A percentile compares a stretch with the other conserved stretches of the same genome.
Evolutionary conservation across 352 stramenopile genomes (phyloP).

Genomic region (Globisporangium rhizosaccharum): DNA sequence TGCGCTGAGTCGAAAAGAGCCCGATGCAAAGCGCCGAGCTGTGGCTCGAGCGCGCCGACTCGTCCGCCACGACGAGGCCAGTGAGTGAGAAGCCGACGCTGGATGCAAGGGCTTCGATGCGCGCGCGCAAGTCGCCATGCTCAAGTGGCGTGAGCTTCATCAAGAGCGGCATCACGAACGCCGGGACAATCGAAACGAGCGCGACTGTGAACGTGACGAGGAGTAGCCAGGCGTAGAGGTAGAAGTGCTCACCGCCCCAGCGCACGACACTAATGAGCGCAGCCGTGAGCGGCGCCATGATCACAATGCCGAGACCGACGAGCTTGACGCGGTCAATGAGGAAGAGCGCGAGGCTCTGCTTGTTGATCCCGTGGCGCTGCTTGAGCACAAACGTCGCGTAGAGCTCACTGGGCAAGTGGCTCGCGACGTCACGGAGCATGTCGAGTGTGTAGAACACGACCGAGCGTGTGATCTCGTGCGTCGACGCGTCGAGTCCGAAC

Average conservation of each 20-base stretch:
- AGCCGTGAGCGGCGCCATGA: constrained; percentile 58
- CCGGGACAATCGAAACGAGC: constrained; percentile 95
- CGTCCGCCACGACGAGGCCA: constrained; percentile 97
- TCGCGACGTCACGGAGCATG: constrained; percentile 48
- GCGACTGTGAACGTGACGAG: constrained; percentile 91
- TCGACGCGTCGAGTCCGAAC: constrained; percentile 45
- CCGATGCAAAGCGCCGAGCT: constrained; percentile 88
- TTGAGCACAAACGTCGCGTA: constrained; percentile 97
- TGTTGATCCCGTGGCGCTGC: constrained; percentile 97
- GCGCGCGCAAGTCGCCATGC: constrained; percentile 83
- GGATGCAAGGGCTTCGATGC: constrained; percentile 91
- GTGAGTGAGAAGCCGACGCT: constrained; percentile 93
- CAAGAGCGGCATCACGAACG: constrained; percentile 97
- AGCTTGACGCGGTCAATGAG: constrained; percentile 94
- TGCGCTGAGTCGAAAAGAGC: constrained; percentile 95
- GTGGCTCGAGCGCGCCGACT: constrained; percentile 93
- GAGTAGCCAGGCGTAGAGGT: constrained; percentile 95
- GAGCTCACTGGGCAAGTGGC: constrained; percentile 62
- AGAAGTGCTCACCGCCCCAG: constrained; percentile 71
- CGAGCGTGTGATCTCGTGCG: constrained; percentile 82
- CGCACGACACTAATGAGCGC: constrained; percentile 65
- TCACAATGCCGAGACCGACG: constrained; percentile 79
- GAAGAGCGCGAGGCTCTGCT: constrained; percentile 93
- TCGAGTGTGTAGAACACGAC: constrained; percentile 65
- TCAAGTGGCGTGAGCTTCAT: constrained; percentile 93